Evolutionary conservation across 2,329 filamentous ascomycete species (phyloP), one percentile per base, ranked within the genome.

Genomic region (Ophiostoma sp.): DNA sequence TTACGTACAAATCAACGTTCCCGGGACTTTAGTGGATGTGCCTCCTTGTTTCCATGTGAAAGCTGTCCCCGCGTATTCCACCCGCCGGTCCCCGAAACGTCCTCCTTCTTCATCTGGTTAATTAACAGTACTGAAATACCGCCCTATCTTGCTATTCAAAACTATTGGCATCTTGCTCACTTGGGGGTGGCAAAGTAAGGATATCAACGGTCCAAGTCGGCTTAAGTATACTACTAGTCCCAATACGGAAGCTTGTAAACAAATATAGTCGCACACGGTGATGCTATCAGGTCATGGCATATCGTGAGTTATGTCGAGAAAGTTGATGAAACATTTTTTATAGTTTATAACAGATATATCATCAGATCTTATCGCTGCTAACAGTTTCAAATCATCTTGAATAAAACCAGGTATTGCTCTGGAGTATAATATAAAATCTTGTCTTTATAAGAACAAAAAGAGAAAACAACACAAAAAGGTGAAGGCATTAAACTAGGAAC

Each of bases 81-180:
- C 57, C 57, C 27, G 57, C 52, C 52, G 52, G 23, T 15, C 13
- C 23, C 23, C 27, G 27, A 17, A 17, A 27, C 5, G 27, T 31
- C 23, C 57, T 33, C 57, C 60, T 64, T 64, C 60, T 36, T 36
- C 33, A 64, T 64, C 60, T 11, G 60, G 60, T 64, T 64, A 64
- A 60, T 7, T 15, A 6, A 33, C 8, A 33, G 4, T 57, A 10
- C n/a, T 27, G n/a, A 27, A 20, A 17, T 20, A 20, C n/a, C 52
- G 52, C 52, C 57, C 27, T 33, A 62, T 33, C 27, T 33, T 15
- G 27, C 54, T 33, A 31, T 27, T 15, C 4, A 33, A 33, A 57
- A 6, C 8, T 57, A 57, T 8, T 13, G 15, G 27, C 57, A 33
- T 11, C 27, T 62, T 62, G n/a, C 23, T 31, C 57, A 33, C 23